These are phyloP conservation scores for Orobanche coerulescens DNA, from an alignment of 257 asterid species.

Conservation along the genomic window DNA sequence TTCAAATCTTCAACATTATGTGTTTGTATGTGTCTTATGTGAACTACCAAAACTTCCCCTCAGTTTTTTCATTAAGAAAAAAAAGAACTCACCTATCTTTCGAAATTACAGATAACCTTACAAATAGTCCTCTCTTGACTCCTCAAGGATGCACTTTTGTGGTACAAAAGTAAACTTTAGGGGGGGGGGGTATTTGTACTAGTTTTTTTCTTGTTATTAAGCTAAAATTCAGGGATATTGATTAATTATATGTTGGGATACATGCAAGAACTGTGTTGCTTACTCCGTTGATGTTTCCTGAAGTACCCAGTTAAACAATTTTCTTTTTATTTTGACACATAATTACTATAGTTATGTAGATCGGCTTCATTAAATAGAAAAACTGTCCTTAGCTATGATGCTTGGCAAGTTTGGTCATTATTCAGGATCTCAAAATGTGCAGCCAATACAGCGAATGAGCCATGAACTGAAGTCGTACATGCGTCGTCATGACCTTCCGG, in stretches of 20 bases:
- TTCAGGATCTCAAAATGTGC: conserved; percentile 19
- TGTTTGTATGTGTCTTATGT: too few species aligned
- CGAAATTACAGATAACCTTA: too few species aligned
- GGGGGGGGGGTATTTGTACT: too few species aligned
- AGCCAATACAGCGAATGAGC: conserved; percentile 71
- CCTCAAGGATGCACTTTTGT: too few species aligned
- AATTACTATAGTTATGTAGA: background rate
- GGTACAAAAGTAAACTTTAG: too few species aligned
- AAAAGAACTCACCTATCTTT: too few species aligned
- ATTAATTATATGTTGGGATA: background rate
- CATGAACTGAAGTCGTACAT: conserved; percentile 67
- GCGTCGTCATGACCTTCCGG: conserved; percentile 45
- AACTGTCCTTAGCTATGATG: background rate
- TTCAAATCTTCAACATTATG: too few species aligned
- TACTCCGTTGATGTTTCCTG: background rate
- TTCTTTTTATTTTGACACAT: background rate
- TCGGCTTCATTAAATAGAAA: background rate
- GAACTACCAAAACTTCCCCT: too few species aligned
- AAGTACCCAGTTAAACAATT: background rate
- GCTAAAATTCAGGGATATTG: too few species aligned
- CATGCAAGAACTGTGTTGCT: background rate
- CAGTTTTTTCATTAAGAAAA: too few species aligned
- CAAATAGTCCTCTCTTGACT: too few species aligned
- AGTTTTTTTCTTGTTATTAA: too few species aligned
- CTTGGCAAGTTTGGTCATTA: background rate